Base-by-base conservation (phyloP, 2,329 filamentous ascomycete genomes). In the Fusarium floridanum region DNA sequence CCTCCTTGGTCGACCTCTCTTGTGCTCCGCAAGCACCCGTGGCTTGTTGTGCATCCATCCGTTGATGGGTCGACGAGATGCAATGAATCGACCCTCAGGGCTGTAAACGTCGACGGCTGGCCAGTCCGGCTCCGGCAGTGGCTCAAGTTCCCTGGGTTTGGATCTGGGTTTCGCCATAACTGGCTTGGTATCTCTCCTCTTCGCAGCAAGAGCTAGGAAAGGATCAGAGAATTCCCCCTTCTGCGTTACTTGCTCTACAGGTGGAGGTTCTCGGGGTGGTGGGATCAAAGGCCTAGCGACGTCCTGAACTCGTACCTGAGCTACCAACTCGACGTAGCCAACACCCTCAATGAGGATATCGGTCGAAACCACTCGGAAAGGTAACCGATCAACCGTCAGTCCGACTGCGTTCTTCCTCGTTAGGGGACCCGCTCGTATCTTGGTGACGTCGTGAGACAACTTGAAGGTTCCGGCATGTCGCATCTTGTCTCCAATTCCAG, bases 331-430 rank as follows among this genome's bases (percentile, higher is more conserved):
- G 3, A 99, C 89, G 94, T 97, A 99, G 9, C 97, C 97, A 29
- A 95, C 92, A 2, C 97, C 95, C 81, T 98, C 96, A 60, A 99
- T 91, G 16, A 99, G 85, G 27, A 99, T 91, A 80, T 99, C 97
- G 0, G 92, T 89, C 10, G 93, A 91, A 70, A 97, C 88, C 3
- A 98, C 91, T 16, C 90, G 89, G 82, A 95, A 99, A 0, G 95
- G 94, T 6, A 98, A 85, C 17, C 87, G 85, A 2, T 94, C 91
- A 1, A 93, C 88, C 66, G 89, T 91, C 55, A 92, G 85, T 43
- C 88, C 91, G 53, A 88, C 88, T 2, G 90, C 93, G 60, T 89
- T 86, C 67, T 87, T 89, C 36, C 88, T 85, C 5, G 93, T 94
- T 45, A 95, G 83, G 0, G 93, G 92, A 0, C 95, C 95, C 0